These are phyloP conservation scores for Lactifluus hygrophoroides DNA, from an alignment of 768 basidiomycete genomes.

Conservation along the genomic window DNA sequence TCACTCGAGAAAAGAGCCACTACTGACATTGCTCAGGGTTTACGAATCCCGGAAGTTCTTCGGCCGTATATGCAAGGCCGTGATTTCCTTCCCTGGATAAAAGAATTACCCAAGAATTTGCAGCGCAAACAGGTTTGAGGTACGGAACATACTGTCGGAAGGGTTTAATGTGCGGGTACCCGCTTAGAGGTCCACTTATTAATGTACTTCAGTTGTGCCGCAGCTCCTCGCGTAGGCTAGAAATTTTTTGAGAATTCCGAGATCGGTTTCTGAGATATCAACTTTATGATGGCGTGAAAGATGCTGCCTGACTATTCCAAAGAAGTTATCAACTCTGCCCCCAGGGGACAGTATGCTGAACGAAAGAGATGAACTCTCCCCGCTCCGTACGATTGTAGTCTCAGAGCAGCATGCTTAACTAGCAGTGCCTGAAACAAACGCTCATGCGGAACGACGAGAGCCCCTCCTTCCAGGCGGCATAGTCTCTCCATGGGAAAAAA, in stretches of 20 bases:
- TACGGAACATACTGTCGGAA: background rate
- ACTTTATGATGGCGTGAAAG: background rate
- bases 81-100: conserved; percentile 78
- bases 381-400: conserved; percentile 16
- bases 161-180: conserved; percentile 5
- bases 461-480: background rate
- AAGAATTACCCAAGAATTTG: conserved; percentile 67
- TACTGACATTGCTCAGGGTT: conserved; percentile 47
- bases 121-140: conserved; percentile 59
- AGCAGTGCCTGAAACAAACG: conserved; percentile 7
- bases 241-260: background rate
- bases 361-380: conserved; percentile 17
- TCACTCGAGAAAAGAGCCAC: background rate
- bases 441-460: conserved; percentile 6
- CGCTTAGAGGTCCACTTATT: conserved; percentile 6
- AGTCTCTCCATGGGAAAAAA: background rate
- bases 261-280: background rate
- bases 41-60: conserved; percentile 82
- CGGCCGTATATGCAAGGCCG: conserved; percentile 96
- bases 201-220: conserved; percentile 5
- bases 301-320: too few species aligned
- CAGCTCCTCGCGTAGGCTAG: background rate
- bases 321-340: background rate
- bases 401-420: conserved; percentile 2
- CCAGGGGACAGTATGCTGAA: conserved; percentile 1